These are phyloP conservation scores for Globisporangium cederbergense DNA, from an alignment of 352 stramenopile genomes.

Conservation along the genomic window DNA sequence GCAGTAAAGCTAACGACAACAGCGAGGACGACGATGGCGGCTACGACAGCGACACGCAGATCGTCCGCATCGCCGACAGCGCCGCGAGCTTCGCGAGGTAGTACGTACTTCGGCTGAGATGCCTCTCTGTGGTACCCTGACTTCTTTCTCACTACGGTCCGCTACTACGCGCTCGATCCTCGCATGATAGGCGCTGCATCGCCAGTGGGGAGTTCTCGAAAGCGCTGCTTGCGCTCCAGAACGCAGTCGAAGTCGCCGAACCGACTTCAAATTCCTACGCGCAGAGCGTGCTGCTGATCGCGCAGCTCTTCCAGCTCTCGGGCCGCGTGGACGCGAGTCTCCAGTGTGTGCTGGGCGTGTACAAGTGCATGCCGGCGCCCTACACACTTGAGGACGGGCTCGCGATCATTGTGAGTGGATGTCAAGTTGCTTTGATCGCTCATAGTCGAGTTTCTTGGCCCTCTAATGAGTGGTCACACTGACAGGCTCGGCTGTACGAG, in stretches of 20 bases:
- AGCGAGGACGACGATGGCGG: slow-evolving; percentile 3
- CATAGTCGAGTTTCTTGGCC: no score
- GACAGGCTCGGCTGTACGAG: slow-evolving; percentile 39
- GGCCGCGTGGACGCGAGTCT: slow-evolving; percentile 30
- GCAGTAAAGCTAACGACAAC: neutral
- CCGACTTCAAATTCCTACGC: slow-evolving; percentile 26
- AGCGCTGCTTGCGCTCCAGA: slow-evolving; percentile 39
- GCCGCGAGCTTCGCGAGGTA: slow-evolving; percentile 27
- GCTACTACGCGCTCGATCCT: no score
- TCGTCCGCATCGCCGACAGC: slow-evolving; percentile 22
- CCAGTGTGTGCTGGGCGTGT: slow-evolving; percentile 37
- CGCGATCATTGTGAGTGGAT: slow-evolving; percentile 37
- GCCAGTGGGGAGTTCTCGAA: slow-evolving; percentile 35
- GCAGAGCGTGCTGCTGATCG: slow-evolving; percentile 32
- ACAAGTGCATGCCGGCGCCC: slow-evolving; percentile 40
- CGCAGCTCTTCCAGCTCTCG: slow-evolving; percentile 34
- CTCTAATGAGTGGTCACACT: no score
- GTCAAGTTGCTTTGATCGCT: no score
- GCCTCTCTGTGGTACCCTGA: neutral
- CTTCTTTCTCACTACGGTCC: no score
- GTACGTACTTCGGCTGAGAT: slow-evolving; percentile 1
- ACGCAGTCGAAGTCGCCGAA: slow-evolving; percentile 35
- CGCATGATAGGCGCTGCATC: slow-evolving; percentile 36
- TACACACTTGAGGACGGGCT: slow-evolving; percentile 38
- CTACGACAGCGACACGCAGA: slow-evolving; percentile 14